Percentiles rank a stretch among this genome's conserved stretches.
Conservation (phyloP, 352 stramenopile species). For the Phytophthora palmivora region DNA sequence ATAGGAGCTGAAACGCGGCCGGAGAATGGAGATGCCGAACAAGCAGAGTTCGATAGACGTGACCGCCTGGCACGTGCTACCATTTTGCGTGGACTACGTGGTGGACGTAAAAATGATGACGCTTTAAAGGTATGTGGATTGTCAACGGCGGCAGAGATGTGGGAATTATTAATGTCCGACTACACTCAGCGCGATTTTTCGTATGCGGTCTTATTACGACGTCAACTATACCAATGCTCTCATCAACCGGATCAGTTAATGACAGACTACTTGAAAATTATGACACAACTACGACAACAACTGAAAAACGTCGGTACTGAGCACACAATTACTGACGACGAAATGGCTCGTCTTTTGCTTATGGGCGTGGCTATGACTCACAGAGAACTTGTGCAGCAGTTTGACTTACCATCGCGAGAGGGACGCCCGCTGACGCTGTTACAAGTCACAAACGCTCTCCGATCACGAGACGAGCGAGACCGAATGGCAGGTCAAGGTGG, state of each 20-base stretch:
- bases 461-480: not conserved
- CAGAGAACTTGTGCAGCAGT: slow-evolving; percentile 7
- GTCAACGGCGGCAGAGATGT: not conserved
- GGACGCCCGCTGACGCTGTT: not conserved
- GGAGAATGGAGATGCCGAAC: not conserved
- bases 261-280: not conserved
- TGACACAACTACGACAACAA: not conserved
- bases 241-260: not conserved
- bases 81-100: not conserved
- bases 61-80: slow-evolving; percentile 1
- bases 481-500: slow-evolving; percentile 1
- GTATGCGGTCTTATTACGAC: not conserved
- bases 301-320: not conserved
- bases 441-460: not conserved
- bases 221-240: not conserved
- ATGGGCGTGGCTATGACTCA: slow-evolving; percentile 7
- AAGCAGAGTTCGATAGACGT: slow-evolving; percentile 1
- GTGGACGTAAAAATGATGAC: not conserved
- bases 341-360: slow-evolving; percentile 2
- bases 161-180: not conserved
- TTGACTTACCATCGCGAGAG: slow-evolving; percentile 6
- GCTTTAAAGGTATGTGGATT: not conserved
- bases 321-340: not conserved
- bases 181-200: not conserved
- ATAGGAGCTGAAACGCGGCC: not conserved